A percentile compares a stretch with the other conserved stretches of the same genome.
phyloP scores from a whole-genome alignment of 73 alveolate species.

The Loxodes magnus region DNA sequence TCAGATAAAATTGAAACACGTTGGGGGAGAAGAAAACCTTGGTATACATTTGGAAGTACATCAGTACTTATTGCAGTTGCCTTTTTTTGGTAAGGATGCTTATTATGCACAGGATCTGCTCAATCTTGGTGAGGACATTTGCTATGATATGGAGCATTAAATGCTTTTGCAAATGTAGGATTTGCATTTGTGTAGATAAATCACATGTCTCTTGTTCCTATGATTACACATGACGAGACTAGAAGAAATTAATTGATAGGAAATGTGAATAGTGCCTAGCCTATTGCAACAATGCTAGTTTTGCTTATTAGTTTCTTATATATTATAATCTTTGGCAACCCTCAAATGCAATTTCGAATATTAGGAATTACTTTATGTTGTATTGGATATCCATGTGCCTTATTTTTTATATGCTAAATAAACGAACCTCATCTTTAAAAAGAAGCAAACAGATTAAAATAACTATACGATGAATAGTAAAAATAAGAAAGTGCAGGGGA shows the following conservation, averaged over 20 bases:
- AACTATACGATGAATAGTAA: too few relatives aligned
- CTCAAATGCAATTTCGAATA: constrained; percentile 19
- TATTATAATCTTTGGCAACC: constrained; percentile 7
- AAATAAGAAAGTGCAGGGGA: too few relatives aligned
- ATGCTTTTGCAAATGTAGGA: constrained; percentile 32
- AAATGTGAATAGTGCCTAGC: constrained; percentile 29
- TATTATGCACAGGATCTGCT: too few relatives aligned
- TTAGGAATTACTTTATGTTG: constrained; percentile 15
- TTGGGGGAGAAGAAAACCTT: constrained; percentile 64
- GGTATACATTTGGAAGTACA: constrained; percentile 59
- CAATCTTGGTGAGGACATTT: not conserved
- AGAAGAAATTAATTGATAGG: constrained; percentile 33
- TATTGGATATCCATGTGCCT: too few relatives aligned
- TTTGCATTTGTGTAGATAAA: constrained; percentile 44
- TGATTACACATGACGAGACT: constrained; percentile 27
- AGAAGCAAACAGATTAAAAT: too few relatives aligned
- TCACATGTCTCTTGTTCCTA: constrained; percentile 41
- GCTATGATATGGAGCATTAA: constrained; percentile 6
- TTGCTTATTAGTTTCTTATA: constrained; percentile 25
- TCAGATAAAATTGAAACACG: constrained; percentile 52
- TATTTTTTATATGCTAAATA: too few relatives aligned
- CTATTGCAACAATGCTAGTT: constrained; percentile 29
- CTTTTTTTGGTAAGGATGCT: too few relatives aligned
- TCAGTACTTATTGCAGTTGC: too few relatives aligned
- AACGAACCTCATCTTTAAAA: too few relatives aligned